Conservation (phyloP, 495 filamentous ascomycete species). For the Hyaloscypha variabilis region DNA sequence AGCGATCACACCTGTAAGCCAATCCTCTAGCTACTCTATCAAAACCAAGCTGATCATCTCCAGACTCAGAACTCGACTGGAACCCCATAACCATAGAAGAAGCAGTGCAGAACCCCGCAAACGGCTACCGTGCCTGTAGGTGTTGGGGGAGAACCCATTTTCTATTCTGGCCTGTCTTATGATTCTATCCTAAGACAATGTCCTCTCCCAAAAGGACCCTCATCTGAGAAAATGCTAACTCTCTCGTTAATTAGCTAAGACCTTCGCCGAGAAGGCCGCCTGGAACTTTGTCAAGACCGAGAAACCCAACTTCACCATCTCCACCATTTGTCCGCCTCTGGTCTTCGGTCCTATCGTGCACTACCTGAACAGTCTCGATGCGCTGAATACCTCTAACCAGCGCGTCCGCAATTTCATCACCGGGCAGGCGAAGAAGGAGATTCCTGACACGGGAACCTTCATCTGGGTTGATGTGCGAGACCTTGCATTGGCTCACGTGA, state of each 20-base stretch:
- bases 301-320: conserved; percentile 75
- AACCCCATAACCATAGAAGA: conserved; percentile 79
- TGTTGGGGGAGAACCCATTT: no score
- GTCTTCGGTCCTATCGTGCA: conserved; percentile 69
- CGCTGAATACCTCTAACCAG: conserved; percentile 70
- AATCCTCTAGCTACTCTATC: neutral
- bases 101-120: conserved; percentile 53
- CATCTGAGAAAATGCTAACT: no score
- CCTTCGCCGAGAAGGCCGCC: conserved; percentile 67
- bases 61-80: conserved; percentile 77
- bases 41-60: neutral
- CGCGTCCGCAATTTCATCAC: conserved; percentile 49
- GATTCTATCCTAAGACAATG: no score
- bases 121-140: conserved; percentile 72
- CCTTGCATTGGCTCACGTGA: conserved; percentile 66
- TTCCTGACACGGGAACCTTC: conserved; percentile 57
- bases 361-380: conserved; percentile 66
- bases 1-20: neutral
- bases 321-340: conserved; percentile 70
- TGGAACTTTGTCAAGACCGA: conserved; percentile 83
- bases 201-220: no score
- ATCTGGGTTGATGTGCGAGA: conserved; percentile 73
- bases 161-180: no score
- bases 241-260: no score
- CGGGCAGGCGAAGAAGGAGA: conserved; percentile 65